Evolutionary conservation across 1,139 yeast species (phyloP).

Genomic region (Geotrichum histeridarum): DNA sequence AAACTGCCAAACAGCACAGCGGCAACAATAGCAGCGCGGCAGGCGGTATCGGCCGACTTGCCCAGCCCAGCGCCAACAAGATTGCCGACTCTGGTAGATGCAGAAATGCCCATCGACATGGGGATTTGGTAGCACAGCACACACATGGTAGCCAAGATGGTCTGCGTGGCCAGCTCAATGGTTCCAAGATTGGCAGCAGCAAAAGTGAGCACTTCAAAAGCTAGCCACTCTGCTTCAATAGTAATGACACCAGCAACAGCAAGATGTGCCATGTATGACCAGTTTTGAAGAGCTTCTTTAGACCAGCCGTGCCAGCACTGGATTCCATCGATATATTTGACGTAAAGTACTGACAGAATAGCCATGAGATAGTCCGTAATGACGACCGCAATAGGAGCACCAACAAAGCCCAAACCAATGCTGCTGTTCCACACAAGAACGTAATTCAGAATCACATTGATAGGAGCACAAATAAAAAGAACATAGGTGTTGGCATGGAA

Average conservation of each 20-base stretch:
- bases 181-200: conserved; percentile 75
- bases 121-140: conserved; percentile 79
- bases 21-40: conserved; percentile 53
- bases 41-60: conserved; percentile 56
- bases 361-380: conserved; percentile 63
- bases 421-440: conserved; percentile 71
- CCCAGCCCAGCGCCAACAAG: conserved; percentile 75
- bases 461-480: conserved; percentile 70
- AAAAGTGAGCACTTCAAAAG: conserved; percentile 72
- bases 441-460: conserved; percentile 67
- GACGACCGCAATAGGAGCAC: conserved; percentile 65
- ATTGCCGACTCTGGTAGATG: conserved; percentile 81
- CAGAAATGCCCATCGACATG: conserved; percentile 79
- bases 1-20: conserved; percentile 52
- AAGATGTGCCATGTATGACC: conserved; percentile 60
- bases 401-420: conserved; percentile 55
- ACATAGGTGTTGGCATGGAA: conserved; percentile 86
- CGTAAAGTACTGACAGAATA: conserved; percentile 47
- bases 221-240: conserved; percentile 82
- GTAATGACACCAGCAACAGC: conserved; percentile 79
- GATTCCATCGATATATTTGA: conserved; percentile 52
- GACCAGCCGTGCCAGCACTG: conserved; percentile 69
- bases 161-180: conserved; percentile 75
- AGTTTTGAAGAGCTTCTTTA: conserved; percentile 44
- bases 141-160: conserved; percentile 75